Conservation (phyloP, 495 filamentous ascomycete species). For the Aspergillus incahuasiensis region DNA sequence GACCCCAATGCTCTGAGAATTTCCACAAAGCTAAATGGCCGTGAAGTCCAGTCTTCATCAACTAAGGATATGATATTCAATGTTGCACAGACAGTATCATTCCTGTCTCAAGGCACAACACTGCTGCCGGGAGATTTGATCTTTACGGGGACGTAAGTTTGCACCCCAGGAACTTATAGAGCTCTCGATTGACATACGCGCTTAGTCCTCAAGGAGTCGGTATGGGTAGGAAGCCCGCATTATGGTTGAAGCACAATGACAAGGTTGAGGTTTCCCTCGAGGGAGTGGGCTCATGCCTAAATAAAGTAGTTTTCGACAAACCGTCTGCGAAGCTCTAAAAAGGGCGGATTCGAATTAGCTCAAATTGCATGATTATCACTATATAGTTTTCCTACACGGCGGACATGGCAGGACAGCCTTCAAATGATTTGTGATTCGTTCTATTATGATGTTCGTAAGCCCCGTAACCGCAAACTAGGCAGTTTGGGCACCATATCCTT, state of each 20-base stretch:
- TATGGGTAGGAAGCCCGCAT: slow-evolving; percentile 65
- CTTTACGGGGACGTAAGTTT: slow-evolving; percentile 76
- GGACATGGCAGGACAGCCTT: too few species aligned
- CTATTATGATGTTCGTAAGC: slow-evolving; percentile 10
- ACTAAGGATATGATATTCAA: slow-evolving; percentile 82
- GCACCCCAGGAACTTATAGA: not conserved
- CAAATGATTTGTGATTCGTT: not conserved
- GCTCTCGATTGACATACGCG: slow-evolving; percentile 10
- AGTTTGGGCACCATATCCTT: slow-evolving; percentile 67
- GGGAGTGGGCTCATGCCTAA: slow-evolving; percentile 63
- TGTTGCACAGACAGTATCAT: slow-evolving; percentile 67
- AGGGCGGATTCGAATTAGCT: not conserved
- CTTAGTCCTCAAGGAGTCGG: slow-evolving; percentile 70
- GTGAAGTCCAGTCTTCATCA: slow-evolving; percentile 64
- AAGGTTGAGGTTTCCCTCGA: slow-evolving; percentile 71
- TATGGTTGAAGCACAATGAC: slow-evolving; percentile 80
- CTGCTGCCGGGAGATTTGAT: slow-evolving; percentile 76
- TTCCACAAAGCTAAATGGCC: slow-evolving; percentile 65
- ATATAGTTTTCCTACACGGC: too few species aligned
- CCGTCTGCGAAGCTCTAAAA: slow-evolving; percentile 48
- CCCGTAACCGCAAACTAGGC: slow-evolving; percentile 6
- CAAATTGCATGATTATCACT: too few species aligned
- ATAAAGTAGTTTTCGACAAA: slow-evolving; percentile 65
- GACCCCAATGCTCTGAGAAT: slow-evolving; percentile 68
- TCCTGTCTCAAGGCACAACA: slow-evolving; percentile 73